Evolutionary conservation across 2,329 filamentous ascomycete genomes (phyloP).

Genomic region (Ramularia endophylla): DNA sequence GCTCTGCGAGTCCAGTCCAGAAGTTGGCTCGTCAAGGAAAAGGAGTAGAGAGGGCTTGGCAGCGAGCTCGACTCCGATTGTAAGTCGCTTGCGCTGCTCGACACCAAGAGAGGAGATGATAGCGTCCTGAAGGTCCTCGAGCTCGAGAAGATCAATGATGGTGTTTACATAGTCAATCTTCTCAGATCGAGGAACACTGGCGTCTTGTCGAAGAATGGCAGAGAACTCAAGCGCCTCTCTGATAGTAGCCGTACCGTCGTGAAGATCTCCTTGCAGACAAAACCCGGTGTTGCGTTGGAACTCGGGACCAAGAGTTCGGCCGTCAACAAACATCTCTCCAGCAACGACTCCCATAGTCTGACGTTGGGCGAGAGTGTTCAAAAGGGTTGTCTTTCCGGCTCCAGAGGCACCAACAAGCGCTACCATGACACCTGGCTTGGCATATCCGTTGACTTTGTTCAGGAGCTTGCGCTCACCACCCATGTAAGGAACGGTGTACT

Average conservation of each 20-base stretch:
- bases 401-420: slow-evolving; percentile 77
- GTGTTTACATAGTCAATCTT: slow-evolving; percentile 63
- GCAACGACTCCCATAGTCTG: slow-evolving; percentile 58
- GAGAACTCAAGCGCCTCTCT: slow-evolving; percentile 65
- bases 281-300: slow-evolving; percentile 67
- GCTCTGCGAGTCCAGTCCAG: slow-evolving; percentile 63
- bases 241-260: slow-evolving; percentile 61
- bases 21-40: slow-evolving; percentile 68
- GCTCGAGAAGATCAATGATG: slow-evolving; percentile 59
- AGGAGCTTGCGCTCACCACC: slow-evolving; percentile 58
- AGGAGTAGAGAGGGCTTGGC: slow-evolving; percentile 62
- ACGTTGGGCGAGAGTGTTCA: slow-evolving; percentile 71
- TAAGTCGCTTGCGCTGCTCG: slow-evolving; percentile 65
- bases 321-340: slow-evolving; percentile 70
- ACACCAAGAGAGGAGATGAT: slow-evolving; percentile 60
- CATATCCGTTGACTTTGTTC: slow-evolving; percentile 68
- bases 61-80: slow-evolving; percentile 67
- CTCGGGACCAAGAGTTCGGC: slow-evolving; percentile 52
- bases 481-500: slow-evolving; percentile 67
- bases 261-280: slow-evolving; percentile 66
- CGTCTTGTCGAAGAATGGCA: slow-evolving; percentile 57
- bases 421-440: slow-evolving; percentile 72
- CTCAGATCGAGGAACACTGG: slow-evolving; percentile 49
- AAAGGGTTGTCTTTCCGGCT: slow-evolving; percentile 76
- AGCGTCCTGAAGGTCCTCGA: slow-evolving; percentile 61